These are phyloP conservation scores for Trichocladium antarcticum DNA, from an alignment of 495 filamentous ascomycete genomes.

Conservation along the genomic window DNA sequence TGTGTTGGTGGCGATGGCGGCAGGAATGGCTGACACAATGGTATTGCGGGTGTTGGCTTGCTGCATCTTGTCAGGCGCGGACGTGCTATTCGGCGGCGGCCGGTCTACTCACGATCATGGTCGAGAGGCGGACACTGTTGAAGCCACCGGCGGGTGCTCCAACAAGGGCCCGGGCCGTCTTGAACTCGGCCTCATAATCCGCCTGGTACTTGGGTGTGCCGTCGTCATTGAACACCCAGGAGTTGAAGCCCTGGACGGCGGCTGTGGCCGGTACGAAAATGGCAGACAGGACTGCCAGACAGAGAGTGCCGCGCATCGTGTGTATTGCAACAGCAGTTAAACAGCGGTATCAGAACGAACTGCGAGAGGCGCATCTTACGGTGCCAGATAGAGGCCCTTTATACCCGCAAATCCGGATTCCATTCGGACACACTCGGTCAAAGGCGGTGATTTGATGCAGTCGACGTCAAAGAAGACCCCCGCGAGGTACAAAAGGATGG, in stretches of 20 bases:
- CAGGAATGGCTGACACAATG: constrained; percentile 58
- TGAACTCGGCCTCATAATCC: constrained; percentile 61
- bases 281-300: constrained; percentile 26
- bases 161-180: constrained; percentile 53
- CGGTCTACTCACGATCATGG: constrained; percentile 29
- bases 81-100: no score
- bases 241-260: constrained; percentile 68
- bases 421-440: no score
- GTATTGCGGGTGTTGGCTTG: constrained; percentile 38
- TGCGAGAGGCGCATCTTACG: no score
- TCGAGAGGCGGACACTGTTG: constrained; percentile 53
- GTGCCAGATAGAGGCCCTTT: no score
- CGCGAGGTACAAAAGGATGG: no score
- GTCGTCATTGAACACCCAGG: constrained; percentile 49
- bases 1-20: constrained; percentile 63
- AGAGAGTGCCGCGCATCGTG: constrained; percentile 24
- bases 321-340: no score
- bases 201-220: constrained; percentile 49
- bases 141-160: constrained; percentile 51
- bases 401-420: no score
- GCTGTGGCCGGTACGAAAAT: constrained; percentile 22
- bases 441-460: no score
- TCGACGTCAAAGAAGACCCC: no score
- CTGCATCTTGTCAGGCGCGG: not conserved
- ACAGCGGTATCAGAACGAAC: no score